Evolutionary conservation across 257 asterid genomes (phyloP), one percentile per base, ranked within the genome.

Genomic region (Catharanthus roseus): DNA sequence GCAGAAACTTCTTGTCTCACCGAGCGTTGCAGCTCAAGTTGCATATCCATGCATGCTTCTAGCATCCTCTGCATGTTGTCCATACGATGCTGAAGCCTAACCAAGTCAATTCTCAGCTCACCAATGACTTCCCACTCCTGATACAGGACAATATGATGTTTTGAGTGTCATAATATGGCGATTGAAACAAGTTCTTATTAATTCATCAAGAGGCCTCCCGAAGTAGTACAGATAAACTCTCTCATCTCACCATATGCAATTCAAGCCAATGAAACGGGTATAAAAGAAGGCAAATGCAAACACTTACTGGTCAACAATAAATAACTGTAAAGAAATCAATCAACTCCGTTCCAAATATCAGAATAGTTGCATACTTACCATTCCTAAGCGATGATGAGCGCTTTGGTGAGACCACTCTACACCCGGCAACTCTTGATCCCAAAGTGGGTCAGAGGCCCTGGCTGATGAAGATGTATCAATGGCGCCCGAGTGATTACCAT

Each of bases 11-110:
- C 97, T 78, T 90, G 95, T 31, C 81, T 85, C 36, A 92, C 81
- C 0, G 89, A 83, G 5, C 89, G 87, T 72, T 88, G 98, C 82
- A 90, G 76, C 77, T 92, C 96, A 33, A 87, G 75, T 70, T 92
- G 97, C 91, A 92, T 88, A 64, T 87, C 95, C 95, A 87, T 85
- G 93, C 92, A 93, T 24, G 95, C 77, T 84, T 90, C 96, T 45
- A 93, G 87, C 95, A 85, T 86, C 68, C 81, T 86, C 77, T 93
- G 96, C 96, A 93, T 85, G 62, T 78, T 76, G 63, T 82, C 79
- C 97, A 93, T 87, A 81, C 87, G 82, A 73, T 86, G 91, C 28
- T 85, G 90, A 82, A 93, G 97, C 85, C 87, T 78, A 39, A 85
- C 90, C 87, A 90, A 83, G 79, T 93, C 96, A 36, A 81, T 74